A percentile compares a stretch with the other conserved stretches of the same genome.
These are phyloP conservation scores for Cicer yamashitae DNA, from an alignment of 306 rosid genomes.

Conservation along the genomic window DNA sequence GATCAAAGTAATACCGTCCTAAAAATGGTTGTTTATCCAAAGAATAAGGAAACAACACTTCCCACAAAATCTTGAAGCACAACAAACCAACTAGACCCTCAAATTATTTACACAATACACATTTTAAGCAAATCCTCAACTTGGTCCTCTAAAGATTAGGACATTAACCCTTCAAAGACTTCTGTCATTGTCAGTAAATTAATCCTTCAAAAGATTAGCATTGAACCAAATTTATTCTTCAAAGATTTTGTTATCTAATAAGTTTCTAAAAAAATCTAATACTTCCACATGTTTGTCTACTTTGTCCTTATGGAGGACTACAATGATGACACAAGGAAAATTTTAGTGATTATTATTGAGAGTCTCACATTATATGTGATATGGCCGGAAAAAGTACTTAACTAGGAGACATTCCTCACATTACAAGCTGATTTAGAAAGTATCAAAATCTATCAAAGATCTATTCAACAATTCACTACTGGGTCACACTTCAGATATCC, in stretches of 20 bases:
- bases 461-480: not conserved
- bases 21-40: not conserved
- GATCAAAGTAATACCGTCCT: not conserved
- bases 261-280: not conserved
- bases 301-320: not conserved
- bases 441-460: not conserved
- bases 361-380: not conserved
- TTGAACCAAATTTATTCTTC: not conserved
- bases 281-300: not conserved
- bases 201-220: not conserved
- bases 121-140: not conserved
- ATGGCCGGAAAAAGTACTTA: not conserved
- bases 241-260: not conserved
- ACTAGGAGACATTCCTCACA: too few relatives aligned
- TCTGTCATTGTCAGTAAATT: not conserved
- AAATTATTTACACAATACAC: not conserved
- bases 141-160: not conserved
- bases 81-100: conserved; percentile 12
- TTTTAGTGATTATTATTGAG: not conserved
- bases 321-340: not conserved
- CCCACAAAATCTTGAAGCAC: conserved; percentile 14
- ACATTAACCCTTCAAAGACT: not conserved
- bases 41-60: not conserved
- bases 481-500: not conserved
- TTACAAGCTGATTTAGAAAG: too few relatives aligned